A percentile compares a stretch with the other conserved stretches of the same genome.
These are phyloP conservation scores for Coccomyxa sp. DNA, from an alignment of 139 green algal genomes.

Conservation along the genomic window DNA sequence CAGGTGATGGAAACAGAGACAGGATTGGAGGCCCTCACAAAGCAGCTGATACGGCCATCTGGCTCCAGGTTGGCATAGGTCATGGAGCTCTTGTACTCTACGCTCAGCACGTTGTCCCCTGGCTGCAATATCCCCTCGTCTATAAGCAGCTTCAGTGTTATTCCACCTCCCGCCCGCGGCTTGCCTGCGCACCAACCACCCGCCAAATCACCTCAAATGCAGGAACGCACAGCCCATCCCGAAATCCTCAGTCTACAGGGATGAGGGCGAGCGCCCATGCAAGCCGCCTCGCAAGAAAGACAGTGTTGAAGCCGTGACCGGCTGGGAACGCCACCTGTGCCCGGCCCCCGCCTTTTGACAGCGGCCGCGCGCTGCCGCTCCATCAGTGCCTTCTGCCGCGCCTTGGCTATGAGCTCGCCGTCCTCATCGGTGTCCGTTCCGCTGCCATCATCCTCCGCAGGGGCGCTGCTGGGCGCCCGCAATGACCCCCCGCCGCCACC, in stretches of 20 bases:
- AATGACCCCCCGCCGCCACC: too few relatives aligned
- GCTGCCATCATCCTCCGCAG: not conserved
- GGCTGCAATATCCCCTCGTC: constrained; percentile 63
- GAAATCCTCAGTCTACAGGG: not conserved
- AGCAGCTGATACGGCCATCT: constrained; percentile 60
- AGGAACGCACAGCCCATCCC: not conserved
- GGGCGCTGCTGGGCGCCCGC: not conserved
- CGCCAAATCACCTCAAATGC: not conserved
- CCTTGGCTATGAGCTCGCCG: constrained; percentile 35
- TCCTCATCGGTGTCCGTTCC: constrained; percentile 47
- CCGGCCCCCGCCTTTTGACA: not conserved
- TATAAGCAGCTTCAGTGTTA: constrained; percentile 65
- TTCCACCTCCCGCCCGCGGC: constrained; percentile 23
- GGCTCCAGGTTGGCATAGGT: constrained; percentile 45
- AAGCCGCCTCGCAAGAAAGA: not conserved
- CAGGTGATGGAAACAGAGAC: not conserved
- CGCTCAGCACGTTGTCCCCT: constrained; percentile 54
- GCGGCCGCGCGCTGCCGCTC: not conserved
- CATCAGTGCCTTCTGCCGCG: not conserved
- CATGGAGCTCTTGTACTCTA: constrained; percentile 75
- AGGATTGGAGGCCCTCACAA: not conserved
- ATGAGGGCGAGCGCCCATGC: not conserved
- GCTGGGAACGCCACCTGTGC: not conserved
- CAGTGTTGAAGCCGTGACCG: not conserved
- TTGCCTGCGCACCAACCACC: constrained; percentile 7